Base-by-base conservation (phyloP, 2,329 filamentous ascomycete genomes). In the Cladosporium sp. region DNA sequence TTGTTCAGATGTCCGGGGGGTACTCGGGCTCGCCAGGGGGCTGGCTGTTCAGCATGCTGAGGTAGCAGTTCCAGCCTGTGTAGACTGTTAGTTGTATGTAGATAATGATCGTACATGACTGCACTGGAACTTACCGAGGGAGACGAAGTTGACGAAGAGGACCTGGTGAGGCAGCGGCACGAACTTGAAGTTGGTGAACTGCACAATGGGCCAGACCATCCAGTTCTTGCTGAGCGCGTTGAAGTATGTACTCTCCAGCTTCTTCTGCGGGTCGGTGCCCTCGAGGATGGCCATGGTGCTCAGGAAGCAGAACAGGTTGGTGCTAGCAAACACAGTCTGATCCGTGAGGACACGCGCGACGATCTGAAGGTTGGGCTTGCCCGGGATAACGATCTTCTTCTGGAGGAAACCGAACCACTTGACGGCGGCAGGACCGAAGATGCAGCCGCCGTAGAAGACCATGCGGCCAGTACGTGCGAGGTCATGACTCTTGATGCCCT, bases 341-440 rank as follows among this genome's bases (percentile, higher is more conserved):
- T 97, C 93, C 69, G 85, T 85, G 29, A 86, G 88, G 67, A 97
- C 93, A 70, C 92, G 90, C 29, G 92, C 90, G 62, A 89, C 78
- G 67, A 91, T 91, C 73, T 93, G 92, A 65, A 84, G 79, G 74
- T 89, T 90, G 71, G 83, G 83, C 63, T 84, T 85, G 73, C 86
- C 86, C 52, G 84, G 81, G 67, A 92, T 75, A 68, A 76, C 84
- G 71, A 97, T 85, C 70, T 87, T 84, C 66, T 85, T 85, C 73
- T 91, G 88, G 65, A 97, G 88, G 78, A 96, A 85, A 68, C 84
- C 83, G 83, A 91, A 96, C 93, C 93, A 97, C 62, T 87, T 91
- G 11, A 92, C 92, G 7, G 93, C 93, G 28, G 88, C 90, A 61
- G 93, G 93, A 37, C 93, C 93, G 79, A 97, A 97, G 78, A 97